Conservation (phyloP, 148 eudicot genomes). For the Vaccinium corymbosum region DNA sequence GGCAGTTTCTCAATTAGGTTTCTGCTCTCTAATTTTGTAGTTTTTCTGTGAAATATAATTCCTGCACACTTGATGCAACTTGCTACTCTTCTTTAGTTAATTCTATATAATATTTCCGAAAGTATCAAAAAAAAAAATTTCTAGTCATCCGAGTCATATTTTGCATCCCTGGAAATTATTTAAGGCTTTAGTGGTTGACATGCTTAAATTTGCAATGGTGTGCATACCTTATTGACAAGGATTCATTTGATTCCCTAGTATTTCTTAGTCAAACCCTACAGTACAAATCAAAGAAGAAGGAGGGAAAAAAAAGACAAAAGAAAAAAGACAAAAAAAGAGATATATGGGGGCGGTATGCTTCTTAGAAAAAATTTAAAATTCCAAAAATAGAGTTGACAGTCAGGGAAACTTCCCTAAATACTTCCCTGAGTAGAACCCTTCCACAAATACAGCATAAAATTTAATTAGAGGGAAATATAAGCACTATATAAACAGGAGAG, state of each 20-base stretch:
- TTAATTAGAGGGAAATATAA: background rate
- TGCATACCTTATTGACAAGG: background rate
- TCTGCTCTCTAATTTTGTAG: too few species aligned
- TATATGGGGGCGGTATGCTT: background rate
- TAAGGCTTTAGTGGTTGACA: too few species aligned
- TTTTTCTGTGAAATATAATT: too few species aligned
- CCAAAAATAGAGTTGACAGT: too few species aligned
- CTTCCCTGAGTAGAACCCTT: background rate
- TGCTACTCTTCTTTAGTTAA: too few species aligned
- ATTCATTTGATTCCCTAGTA: background rate
- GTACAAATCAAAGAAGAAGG: background rate
- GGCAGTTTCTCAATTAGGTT: too few species aligned
- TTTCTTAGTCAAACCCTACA: background rate
- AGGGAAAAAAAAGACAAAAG: background rate
- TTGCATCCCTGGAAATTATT: background rate
- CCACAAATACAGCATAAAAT: background rate
- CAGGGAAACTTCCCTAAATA: too few species aligned
- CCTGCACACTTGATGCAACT: too few species aligned
- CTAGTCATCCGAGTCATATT: background rate
- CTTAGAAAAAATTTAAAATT: too few species aligned
- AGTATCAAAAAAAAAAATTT: too few species aligned
- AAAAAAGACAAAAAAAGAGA: background rate
- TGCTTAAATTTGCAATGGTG: background rate
- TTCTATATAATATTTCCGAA: too few species aligned
- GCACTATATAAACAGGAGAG: background rate